A percentile compares a stretch with the other conserved stretches of the same genome.
Evolutionary conservation across 495 filamentous ascomycete species (phyloP).

Genomic region (Penicillium paradoxum): DNA sequence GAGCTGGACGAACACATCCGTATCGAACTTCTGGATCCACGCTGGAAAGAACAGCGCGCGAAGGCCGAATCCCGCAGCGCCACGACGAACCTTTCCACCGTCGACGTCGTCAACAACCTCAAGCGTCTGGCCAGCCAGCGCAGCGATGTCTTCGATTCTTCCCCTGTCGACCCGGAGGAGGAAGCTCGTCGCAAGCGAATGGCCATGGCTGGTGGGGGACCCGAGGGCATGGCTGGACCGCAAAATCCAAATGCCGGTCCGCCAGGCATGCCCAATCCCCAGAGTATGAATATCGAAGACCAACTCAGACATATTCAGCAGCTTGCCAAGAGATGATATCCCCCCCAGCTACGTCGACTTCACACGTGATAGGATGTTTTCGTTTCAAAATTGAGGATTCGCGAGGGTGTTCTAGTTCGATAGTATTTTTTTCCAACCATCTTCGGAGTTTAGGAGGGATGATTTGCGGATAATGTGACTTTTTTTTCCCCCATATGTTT

Average conservation of each 20-base stretch:
- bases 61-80: constrained; percentile 79
- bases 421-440: constrained; percentile 1
- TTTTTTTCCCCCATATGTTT: constrained; percentile 1
- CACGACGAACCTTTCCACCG: constrained; percentile 81
- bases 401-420: constrained; percentile 6
- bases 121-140: constrained; percentile 95
- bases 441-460: constrained; percentile 12
- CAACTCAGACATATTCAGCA: constrained; percentile 48
- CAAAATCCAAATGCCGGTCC: constrained; percentile 25
- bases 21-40: constrained; percentile 90
- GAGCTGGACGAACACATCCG: constrained; percentile 93
- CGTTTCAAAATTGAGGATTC: constrained; percentile 2
- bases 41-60: constrained; percentile 92
- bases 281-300: constrained; percentile 46
- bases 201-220: constrained; percentile 32
- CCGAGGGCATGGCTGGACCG: constrained; percentile 5
- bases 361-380: background rate
- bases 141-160: constrained; percentile 79
- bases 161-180: constrained; percentile 54
- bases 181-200: constrained; percentile 70
- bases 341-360: background rate
- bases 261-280: constrained; percentile 31
- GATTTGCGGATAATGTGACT: constrained; percentile 12
- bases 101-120: constrained; percentile 86
- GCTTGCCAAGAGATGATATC: constrained; percentile 28